Evolutionary conservation across 2,329 filamentous ascomycete genomes (phyloP).

Genomic region (Venturia oleaginea): DNA sequence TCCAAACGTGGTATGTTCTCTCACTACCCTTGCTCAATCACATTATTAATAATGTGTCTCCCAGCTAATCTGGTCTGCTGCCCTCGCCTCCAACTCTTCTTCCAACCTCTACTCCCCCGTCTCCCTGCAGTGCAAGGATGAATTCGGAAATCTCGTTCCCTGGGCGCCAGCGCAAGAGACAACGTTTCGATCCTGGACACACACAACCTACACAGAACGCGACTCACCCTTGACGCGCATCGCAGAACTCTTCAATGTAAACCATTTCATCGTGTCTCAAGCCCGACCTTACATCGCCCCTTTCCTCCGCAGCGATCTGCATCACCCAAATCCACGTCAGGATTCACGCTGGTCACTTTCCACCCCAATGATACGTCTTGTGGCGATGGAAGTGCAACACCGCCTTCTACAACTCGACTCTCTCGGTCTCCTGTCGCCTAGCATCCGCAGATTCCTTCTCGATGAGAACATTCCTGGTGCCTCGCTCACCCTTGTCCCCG

Average conservation of each 20-base stretch:
- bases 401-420: conserved; percentile 73
- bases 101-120: conserved; percentile 58
- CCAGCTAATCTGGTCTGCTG: conserved; percentile 71
- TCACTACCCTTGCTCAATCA: not conserved
- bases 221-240: conserved; percentile 50
- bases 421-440: conserved; percentile 59
- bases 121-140: conserved; percentile 69
- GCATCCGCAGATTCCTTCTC: conserved; percentile 66
- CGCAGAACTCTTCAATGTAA: conserved; percentile 80
- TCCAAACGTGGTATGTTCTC: conserved; percentile 69
- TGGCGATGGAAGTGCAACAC: conserved; percentile 70
- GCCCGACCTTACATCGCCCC: conserved; percentile 83
- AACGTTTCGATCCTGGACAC: conserved; percentile 60
- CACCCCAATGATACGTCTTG: conserved; percentile 40
- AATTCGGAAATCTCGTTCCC: conserved; percentile 60
- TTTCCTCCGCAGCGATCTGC: conserved; percentile 72
- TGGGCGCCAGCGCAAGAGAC: conserved; percentile 57
- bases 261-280: conserved; percentile 92
- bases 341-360: conserved; percentile 50
- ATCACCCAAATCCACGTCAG: conserved; percentile 57
- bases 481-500: conserved; percentile 72
- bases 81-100: conserved; percentile 64
- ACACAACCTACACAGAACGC: conserved; percentile 50
- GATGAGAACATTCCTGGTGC: conserved; percentile 74
- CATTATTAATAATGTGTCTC: conserved; percentile 12